A percentile compares a stretch with the other conserved stretches of the same genome.
phyloP scores from a whole-genome alignment of 768 basidiomycete species.

The Leccinum boreale region DNA sequence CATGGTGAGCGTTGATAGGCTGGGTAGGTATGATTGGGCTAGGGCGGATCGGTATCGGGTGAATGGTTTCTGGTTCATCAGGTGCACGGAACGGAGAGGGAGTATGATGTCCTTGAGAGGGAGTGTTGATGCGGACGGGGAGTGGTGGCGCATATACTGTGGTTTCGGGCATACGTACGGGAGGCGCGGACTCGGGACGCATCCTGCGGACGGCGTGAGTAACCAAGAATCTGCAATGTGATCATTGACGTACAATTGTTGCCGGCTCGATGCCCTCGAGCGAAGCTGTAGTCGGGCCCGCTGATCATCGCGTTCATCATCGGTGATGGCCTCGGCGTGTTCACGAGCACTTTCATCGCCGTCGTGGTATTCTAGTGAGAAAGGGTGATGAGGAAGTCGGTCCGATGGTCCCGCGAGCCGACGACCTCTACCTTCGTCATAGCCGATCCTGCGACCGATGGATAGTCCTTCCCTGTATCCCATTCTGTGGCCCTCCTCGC shows the following conservation, averaged over 20 bases:
- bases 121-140: conserved; percentile 18
- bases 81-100: conserved; percentile 5
- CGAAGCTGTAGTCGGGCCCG: conserved; percentile 13
- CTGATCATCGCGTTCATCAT: conserved; percentile 23
- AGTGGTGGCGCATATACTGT: conserved; percentile 15
- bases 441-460: conserved; percentile 29
- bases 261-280: conserved; percentile 16
- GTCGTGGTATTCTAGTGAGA: conserved; percentile 11
- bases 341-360: conserved; percentile 15
- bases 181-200: conserved; percentile 28
- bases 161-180: conserved; percentile 21
- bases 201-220: conserved; percentile 18
- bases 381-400: conserved; percentile 10
- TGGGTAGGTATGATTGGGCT: conserved; percentile 10
- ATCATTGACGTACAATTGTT: conserved; percentile 22
- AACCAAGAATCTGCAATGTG: not conserved
- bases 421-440: conserved; percentile 26
- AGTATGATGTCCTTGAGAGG: conserved; percentile 18
- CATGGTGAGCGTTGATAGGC: conserved; percentile 11
- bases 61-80: conserved; percentile 26
- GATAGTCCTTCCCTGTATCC: conserved; percentile 43
- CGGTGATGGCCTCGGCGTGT: conserved; percentile 9
- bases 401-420: conserved; percentile 8
- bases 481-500: conserved; percentile 40
- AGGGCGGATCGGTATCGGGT: conserved; percentile 27